A percentile compares a stretch with the other conserved stretches of the same genome.
Evolutionary conservation across 2,329 filamentous ascomycete species (phyloP).

Genomic region (Ascochyta fabae): DNA sequence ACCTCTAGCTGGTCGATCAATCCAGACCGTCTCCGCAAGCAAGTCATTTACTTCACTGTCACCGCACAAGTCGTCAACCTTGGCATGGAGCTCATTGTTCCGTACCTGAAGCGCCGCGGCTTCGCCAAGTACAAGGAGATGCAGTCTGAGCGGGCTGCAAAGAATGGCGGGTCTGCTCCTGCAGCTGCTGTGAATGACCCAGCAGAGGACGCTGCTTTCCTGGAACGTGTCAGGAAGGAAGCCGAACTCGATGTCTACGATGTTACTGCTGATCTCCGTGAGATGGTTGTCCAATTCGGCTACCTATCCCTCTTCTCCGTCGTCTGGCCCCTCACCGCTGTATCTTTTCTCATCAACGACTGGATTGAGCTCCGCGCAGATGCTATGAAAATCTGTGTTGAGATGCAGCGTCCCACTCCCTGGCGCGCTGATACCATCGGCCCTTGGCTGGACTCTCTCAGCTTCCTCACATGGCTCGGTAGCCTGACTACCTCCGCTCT

Average conservation of each 20-base stretch:
- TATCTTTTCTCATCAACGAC: constrained; percentile 92
- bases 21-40: constrained; percentile 79
- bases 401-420: constrained; percentile 87
- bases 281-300: constrained; percentile 68
- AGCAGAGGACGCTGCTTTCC: constrained; percentile 79
- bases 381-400: constrained; percentile 89
- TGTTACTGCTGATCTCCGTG: constrained; percentile 86
- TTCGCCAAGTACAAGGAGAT: constrained; percentile 81
- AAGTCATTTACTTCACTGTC: constrained; percentile 95
- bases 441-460: constrained; percentile 84
- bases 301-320: constrained; percentile 92
- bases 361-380: constrained; percentile 95
- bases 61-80: constrained; percentile 92
- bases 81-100: constrained; percentile 81
- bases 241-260: constrained; percentile 84
- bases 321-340: constrained; percentile 90
- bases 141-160: constrained; percentile 64
- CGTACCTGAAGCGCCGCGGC: constrained; percentile 79
- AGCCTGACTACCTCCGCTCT: constrained; percentile 86
- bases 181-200: constrained; percentile 65
- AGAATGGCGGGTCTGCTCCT: constrained; percentile 60
- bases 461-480: constrained; percentile 92
- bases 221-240: constrained; percentile 81
- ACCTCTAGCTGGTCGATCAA: constrained; percentile 75
- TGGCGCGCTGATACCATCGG: constrained; percentile 93